Evolutionary conservation across 2,329 filamentous ascomycete species (phyloP), one percentile per base, ranked within the genome.

Genomic region (Ciborinia camelliae): DNA sequence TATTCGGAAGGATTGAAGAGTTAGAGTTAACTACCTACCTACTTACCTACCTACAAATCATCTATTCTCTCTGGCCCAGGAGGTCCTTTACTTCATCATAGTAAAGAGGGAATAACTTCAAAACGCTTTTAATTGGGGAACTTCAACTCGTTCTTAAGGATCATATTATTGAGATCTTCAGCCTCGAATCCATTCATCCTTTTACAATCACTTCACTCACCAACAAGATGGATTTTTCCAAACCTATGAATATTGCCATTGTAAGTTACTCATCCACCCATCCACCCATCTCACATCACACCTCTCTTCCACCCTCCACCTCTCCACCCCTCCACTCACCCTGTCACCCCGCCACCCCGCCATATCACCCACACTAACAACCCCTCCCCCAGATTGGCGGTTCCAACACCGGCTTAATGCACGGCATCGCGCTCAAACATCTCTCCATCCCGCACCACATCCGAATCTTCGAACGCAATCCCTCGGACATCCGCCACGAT

Each of bases 321-420:
- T 48, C 47, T n/a, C 23, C 28, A 28, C 47, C 14, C 23, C 47
- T 15, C 14, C 47, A 18, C 32, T 32, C 23, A 48, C 4, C 7
- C 26, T 32, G n/a, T 9, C 35, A n/a, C 32, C 23, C 32, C 32
- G n/a, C 6, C 23, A 35, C 35, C 3, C 23, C 35, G 14, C 37
- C 23, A 2, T n/a, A 37, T 37, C 2, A 30, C 18, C 50, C 37
- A 4, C 18, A 47, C 62, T 58, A 63, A 63, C 23, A n/a, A n/a
- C 18, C 20, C 23, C 39, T 18, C 12, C 32, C 20, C 28, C 18
- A 65, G 60, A 63, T 71, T 10, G 69, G 69, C 32, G 68, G 69
- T n/a, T 71, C 69, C 41, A 67, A 69, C 53, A 66, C 55, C 2
- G 64, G 65, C 28, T 68, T 70, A 7, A 66, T 71, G 54, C 58